These are phyloP conservation scores for Protea cynaroides DNA, from an alignment of 164 flowering plant species.

Conservation along the genomic window DNA sequence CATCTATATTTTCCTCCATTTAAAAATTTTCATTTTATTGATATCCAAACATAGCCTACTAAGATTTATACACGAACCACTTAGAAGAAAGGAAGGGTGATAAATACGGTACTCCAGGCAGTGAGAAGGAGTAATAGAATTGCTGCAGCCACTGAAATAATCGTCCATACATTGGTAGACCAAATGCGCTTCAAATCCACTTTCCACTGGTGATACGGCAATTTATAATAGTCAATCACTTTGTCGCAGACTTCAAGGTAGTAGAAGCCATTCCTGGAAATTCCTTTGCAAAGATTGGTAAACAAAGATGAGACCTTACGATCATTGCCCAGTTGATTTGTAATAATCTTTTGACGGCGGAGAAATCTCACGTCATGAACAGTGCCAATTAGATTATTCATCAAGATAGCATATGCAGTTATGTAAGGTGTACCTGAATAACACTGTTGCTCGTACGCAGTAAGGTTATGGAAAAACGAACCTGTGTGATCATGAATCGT, in stretches of 20 bases:
- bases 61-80: too few species aligned
- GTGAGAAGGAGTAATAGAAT: slow-evolving; percentile 18
- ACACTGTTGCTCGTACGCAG: slow-evolving; percentile 18
- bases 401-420: slow-evolving; percentile 18
- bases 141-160: not conserved
- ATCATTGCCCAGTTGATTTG: slow-evolving; percentile 3
- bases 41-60: too few species aligned
- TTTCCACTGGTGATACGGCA: not conserved
- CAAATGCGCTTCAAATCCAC: slow-evolving; percentile 5
- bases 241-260: slow-evolving; percentile 5
- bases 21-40: too few species aligned
- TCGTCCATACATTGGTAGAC: not conserved
- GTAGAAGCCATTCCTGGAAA: too few species aligned
- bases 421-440: not conserved
- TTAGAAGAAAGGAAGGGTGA: slow-evolving; percentile 16
- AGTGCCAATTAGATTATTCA: slow-evolving; percentile 18
- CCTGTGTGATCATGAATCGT: slow-evolving; percentile 8
- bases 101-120: slow-evolving; percentile 10
- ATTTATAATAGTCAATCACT: slow-evolving; percentile 13
- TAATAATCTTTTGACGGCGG: slow-evolving; percentile 5
- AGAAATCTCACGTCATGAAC: slow-evolving; percentile 18
- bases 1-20: too few species aligned
- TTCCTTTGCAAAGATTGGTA: slow-evolving; percentile 7
- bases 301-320: slow-evolving; percentile 14
- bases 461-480: slow-evolving; percentile 24